Conservation (phyloP, 1,139 yeast genomes). For the Yamadazyma siamensis region DNA sequence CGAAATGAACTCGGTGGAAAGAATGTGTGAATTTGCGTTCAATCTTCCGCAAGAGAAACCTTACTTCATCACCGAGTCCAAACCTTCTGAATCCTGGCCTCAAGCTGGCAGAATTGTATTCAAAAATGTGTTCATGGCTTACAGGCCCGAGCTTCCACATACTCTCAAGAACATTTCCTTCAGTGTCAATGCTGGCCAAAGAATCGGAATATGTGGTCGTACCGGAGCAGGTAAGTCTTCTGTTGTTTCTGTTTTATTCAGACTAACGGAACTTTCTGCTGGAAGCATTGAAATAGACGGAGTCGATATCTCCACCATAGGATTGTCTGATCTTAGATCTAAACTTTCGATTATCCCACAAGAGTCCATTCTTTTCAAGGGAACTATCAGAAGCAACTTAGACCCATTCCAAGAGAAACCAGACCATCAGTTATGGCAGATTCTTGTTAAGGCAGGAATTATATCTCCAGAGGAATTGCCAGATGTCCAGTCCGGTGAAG, state of each 20-base stretch:
- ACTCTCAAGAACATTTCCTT: constrained; percentile 59
- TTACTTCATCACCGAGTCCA: constrained; percentile 47
- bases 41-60: constrained; percentile 39
- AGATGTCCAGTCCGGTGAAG: constrained; percentile 8
- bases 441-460: constrained; percentile 26
- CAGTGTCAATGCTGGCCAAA: constrained; percentile 50
- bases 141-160: constrained; percentile 72
- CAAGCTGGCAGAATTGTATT: constrained; percentile 51
- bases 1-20: constrained; percentile 81
- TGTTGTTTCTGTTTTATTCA: constrained; percentile 61
- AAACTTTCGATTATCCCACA: constrained; percentile 85
- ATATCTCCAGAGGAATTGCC: constrained; percentile 20
- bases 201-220: constrained; percentile 75
- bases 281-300: constrained; percentile 61
- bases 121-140: constrained; percentile 57
- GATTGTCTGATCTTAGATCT: constrained; percentile 70
- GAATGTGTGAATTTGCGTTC: constrained; percentile 68
- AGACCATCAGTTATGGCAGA: constrained; percentile 30
- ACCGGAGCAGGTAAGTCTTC: constrained; percentile 82
- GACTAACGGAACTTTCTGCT: constrained; percentile 51
- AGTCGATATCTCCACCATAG: constrained; percentile 57
- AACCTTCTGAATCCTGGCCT: constrained; percentile 55
- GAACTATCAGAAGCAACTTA: constrained; percentile 73
- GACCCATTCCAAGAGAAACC: constrained; percentile 52
- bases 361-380: constrained; percentile 84